Base-by-base conservation (phyloP, 306 rosid species). In the Glycine soja region DNA sequence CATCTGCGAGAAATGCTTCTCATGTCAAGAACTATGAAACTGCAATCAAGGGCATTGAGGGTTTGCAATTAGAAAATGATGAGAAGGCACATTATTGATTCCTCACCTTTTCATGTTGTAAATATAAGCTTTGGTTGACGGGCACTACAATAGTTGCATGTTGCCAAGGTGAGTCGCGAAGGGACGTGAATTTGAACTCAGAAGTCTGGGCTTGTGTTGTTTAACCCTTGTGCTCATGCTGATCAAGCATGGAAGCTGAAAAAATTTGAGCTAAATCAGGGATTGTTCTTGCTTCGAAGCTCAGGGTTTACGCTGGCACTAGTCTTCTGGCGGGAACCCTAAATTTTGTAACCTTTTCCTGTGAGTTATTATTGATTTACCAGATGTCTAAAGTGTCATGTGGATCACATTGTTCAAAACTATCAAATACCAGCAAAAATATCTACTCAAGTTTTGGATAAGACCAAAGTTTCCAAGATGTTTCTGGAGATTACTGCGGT, bases 11-110 rank as follows among this genome's bases (percentile, higher is more conserved):
- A 87, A 86, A 77, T 68, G 77, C 86, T 53, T 75, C 94, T n/a
- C 87, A 83, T 59, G 72, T 43, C 73, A 90, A 89, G 89, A 92
- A 88, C 83, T 88, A 88, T 47, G 97, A 91, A 63, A 79, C 86
- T 15, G 89, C 97, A 7, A 81, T 93, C 64, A 90, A 85, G 84
- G 97, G 97, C 79, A 89, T 93, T 32, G 96, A 91, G 73, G 72
- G 90, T 68, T 87, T 91, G 85, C 97, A 88, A 57, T 68, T 93
- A 76, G 97, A 91, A 67, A 88, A 81, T 63, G 92, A 93, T 1
- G 93, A 87, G 87, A 92, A 90, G 84, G 87, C 82, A 63, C 90
- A 80, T 65, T 71, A 84, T 66, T 92, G 79, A 86, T 59, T 74
- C 58, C 78, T 45, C 62, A 6, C 73, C 75, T 75, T 47, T 38